Evolutionary conservation across 495 filamentous ascomycete genomes (phyloP).

Genomic region (Mycothermus thermophilus): DNA sequence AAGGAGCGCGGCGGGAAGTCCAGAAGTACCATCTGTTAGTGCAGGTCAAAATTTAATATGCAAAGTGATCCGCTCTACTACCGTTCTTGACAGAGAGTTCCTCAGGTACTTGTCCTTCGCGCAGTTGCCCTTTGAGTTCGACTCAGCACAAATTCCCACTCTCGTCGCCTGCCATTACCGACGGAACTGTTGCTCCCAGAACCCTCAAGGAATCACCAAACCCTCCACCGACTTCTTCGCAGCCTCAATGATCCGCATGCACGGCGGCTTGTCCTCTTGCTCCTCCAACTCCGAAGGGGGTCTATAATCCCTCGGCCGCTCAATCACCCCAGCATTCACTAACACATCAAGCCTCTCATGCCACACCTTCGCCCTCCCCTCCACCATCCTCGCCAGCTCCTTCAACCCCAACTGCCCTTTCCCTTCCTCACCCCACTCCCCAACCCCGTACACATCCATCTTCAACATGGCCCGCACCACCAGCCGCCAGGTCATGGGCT

Average conservation of each 20-base stretch:
- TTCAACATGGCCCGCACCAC: constrained; percentile 36
- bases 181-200: too few relatives aligned
- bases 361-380: constrained; percentile 28
- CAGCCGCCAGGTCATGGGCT: constrained; percentile 35
- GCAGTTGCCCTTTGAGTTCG: too few relatives aligned
- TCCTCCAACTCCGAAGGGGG: constrained; percentile 3
- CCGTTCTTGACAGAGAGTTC: too few relatives aligned
- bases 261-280: constrained; percentile 24
- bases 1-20: too few relatives aligned
- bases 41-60: too few relatives aligned
- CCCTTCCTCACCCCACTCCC: constrained; percentile 7
- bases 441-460: constrained; percentile 39
- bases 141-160: too few relatives aligned
- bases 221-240: constrained; percentile 34
- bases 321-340: constrained; percentile 15
- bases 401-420: constrained; percentile 26
- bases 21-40: too few relatives aligned
- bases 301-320: constrained; percentile 7
- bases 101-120: too few relatives aligned
- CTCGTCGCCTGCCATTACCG: too few relatives aligned
- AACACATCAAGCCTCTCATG: constrained; percentile 28
- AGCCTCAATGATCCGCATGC: constrained; percentile 34
- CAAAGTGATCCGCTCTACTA: too few relatives aligned
- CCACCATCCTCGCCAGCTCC: constrained; percentile 37
- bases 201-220: constrained; percentile 36